Conservation (phyloP, 108 stramenopile species). For the Stephanodiscus triporus region DNA sequence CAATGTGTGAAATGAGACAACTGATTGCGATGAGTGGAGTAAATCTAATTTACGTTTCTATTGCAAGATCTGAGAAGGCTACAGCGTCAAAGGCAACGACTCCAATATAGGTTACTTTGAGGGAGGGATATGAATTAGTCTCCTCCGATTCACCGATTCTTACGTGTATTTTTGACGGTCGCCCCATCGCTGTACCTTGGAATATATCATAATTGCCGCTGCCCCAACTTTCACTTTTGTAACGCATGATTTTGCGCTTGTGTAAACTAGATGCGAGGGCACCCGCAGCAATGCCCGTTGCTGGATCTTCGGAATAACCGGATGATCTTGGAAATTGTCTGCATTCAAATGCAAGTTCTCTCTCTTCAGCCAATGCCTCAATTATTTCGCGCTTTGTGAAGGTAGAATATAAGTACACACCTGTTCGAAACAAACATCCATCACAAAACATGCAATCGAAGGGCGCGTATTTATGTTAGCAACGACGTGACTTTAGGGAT, state of each 20-base stretch:
- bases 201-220: constrained; percentile 49
- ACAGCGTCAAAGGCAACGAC: constrained; percentile 30
- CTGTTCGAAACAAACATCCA: constrained; percentile 10
- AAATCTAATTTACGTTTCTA: constrained; percentile 5
- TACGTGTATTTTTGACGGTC: constrained; percentile 51
- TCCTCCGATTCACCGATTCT: constrained; percentile 9
- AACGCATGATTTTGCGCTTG: constrained; percentile 7
- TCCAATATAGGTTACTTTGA: constrained; percentile 35
- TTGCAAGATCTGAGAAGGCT: neutral
- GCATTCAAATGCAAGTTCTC: constrained; percentile 43
- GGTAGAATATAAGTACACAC: constrained; percentile 61
- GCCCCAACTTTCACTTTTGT: constrained; percentile 4
- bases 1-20: neutral
- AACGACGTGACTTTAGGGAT: too few species aligned
- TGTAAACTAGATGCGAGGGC: constrained; percentile 67
- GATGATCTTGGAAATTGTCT: constrained; percentile 67
- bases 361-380: constrained; percentile 4
- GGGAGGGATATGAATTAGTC: neutral
- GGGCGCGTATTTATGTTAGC: too few species aligned
- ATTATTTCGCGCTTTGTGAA: neutral
- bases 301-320: constrained; percentile 79
- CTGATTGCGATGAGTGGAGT: neutral
- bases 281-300: constrained; percentile 80
- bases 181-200: constrained; percentile 71
- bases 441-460: too few species aligned